A percentile compares a stretch with the other conserved stretches of the same genome.
Conservation (phyloP, 345 rosid genomes). For the Gossypium arboreum region DNA sequence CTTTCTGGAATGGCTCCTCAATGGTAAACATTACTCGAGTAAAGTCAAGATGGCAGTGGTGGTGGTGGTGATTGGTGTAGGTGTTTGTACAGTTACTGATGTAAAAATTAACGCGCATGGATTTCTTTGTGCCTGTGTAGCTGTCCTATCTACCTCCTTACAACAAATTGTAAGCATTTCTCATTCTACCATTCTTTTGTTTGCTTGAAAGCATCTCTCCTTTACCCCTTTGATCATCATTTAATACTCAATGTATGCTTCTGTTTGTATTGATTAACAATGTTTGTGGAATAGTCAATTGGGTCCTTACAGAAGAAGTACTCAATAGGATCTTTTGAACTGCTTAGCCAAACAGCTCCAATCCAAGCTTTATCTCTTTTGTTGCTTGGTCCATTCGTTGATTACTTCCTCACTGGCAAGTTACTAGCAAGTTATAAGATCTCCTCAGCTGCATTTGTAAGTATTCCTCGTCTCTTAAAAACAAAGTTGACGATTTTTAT, state of each 20-base stretch:
- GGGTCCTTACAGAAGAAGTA: slow-evolving; percentile 42
- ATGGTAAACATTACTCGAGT: slow-evolving; percentile 16
- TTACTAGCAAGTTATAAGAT: slow-evolving; percentile 27
- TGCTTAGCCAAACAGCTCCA: slow-evolving; percentile 42
- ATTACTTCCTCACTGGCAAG: slow-evolving; percentile 31
- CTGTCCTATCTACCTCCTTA: slow-evolving; percentile 18
- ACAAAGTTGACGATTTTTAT: too few relatives aligned
- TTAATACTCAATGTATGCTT: neutral
- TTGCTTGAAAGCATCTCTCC: neutral
- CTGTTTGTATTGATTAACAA: neutral
- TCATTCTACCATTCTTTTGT: neutral
- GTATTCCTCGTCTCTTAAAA: neutral
- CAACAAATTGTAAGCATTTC: slow-evolving; percentile 23
- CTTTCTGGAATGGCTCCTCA: slow-evolving; percentile 22
- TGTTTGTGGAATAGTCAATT: slow-evolving; percentile 28
- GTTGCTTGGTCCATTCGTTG: slow-evolving; percentile 35
- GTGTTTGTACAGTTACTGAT: slow-evolving; percentile 24
- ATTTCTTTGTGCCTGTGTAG: slow-evolving; percentile 9
- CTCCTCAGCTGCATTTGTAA: slow-evolving; percentile 34
- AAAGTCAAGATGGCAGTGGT: slow-evolving; percentile 16
- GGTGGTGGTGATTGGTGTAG: slow-evolving; percentile 20
- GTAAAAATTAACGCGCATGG: slow-evolving; percentile 17
- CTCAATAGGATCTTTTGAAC: slow-evolving; percentile 39
- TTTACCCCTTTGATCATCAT: neutral
- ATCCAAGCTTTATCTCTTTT: slow-evolving; percentile 39